Evolutionary conservation across 2,329 filamentous ascomycete species (phyloP).

Genomic region (Apiospora malaysiana): DNA sequence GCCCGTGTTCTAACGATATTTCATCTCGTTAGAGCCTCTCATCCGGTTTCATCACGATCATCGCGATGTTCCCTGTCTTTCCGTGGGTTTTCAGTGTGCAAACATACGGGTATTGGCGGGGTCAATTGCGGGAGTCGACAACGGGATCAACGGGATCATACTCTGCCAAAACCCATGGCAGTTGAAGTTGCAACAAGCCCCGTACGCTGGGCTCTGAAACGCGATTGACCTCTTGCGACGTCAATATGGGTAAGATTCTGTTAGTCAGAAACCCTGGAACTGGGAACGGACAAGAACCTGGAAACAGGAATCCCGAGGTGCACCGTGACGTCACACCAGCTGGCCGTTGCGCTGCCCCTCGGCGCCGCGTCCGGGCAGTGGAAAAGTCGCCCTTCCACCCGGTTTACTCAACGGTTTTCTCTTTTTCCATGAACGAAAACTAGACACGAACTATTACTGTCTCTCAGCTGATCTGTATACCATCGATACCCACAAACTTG

Average conservation of each 20-base stretch:
- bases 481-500: neutral
- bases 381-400: neutral
- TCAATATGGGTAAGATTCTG: constrained; percentile 8
- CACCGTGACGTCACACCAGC: constrained; percentile 26
- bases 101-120: neutral
- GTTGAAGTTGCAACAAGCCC: neutral
- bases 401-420: neutral
- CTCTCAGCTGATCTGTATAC: neutral
- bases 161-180: neutral
- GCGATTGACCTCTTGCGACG: neutral
- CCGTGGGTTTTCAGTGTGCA: neutral
- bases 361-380: neutral
- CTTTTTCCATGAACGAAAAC: neutral
- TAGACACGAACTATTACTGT: neutral
- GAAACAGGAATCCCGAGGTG: constrained; percentile 24
- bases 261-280: constrained; percentile 19
- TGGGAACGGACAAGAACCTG: constrained; percentile 5
- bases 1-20: neutral
- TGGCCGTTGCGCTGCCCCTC: neutral
- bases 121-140: neutral
- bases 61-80: neutral
- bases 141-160: neutral
- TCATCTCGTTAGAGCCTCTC: neutral
- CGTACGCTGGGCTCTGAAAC: neutral
- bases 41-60: too few relatives aligned